Evolutionary conservation across 2,329 filamentous ascomycete genomes (phyloP).

Genomic region (Alternaria metachromatica): DNA sequence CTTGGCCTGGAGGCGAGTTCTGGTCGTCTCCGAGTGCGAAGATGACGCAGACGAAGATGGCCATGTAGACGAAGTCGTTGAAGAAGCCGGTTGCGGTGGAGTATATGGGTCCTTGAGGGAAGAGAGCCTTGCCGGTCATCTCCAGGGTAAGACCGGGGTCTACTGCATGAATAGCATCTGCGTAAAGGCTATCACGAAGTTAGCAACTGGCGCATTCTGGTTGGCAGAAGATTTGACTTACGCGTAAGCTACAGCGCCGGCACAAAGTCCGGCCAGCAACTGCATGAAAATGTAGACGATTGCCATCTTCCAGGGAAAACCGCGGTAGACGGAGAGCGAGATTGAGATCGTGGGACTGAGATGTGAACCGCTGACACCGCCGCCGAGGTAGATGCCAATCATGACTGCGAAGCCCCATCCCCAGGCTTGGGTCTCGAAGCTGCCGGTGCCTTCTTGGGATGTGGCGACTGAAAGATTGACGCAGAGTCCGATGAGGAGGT

Average conservation of each 20-base stretch:
- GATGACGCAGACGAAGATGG: slow-evolving; percentile 72
- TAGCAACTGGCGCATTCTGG: slow-evolving; percentile 31
- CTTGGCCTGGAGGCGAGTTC: slow-evolving; percentile 54
- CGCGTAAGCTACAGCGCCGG: slow-evolving; percentile 51
- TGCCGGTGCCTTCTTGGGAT: slow-evolving; percentile 50
- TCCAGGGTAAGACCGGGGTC: slow-evolving; percentile 52
- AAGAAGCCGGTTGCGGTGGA: slow-evolving; percentile 72
- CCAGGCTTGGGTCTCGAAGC: slow-evolving; percentile 40
- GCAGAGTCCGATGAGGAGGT: slow-evolving; percentile 56
- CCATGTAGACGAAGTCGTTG: slow-evolving; percentile 71
- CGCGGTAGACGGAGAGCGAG: slow-evolving; percentile 60
- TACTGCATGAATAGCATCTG: slow-evolving; percentile 67
- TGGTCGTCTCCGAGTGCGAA: slow-evolving; percentile 65
- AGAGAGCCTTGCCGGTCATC: slow-evolving; percentile 62
- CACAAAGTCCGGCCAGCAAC: slow-evolving; percentile 60
- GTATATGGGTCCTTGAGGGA: slow-evolving; percentile 64
- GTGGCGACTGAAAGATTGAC: slow-evolving; percentile 58
- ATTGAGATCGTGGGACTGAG: slow-evolving; percentile 58
- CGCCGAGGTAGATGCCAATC: slow-evolving; percentile 56
- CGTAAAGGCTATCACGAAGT: slow-evolving; percentile 25
- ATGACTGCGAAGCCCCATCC: slow-evolving; percentile 64
- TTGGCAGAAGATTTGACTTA: slow-evolving; percentile 52
- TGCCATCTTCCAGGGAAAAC: slow-evolving; percentile 63
- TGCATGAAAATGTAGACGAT: slow-evolving; percentile 60
- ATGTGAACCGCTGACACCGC: slow-evolving; percentile 57